These are phyloP conservation scores for Trichoderma lentiforme DNA, from an alignment of 2,329 filamentous ascomycete species.

Conservation along the genomic window DNA sequence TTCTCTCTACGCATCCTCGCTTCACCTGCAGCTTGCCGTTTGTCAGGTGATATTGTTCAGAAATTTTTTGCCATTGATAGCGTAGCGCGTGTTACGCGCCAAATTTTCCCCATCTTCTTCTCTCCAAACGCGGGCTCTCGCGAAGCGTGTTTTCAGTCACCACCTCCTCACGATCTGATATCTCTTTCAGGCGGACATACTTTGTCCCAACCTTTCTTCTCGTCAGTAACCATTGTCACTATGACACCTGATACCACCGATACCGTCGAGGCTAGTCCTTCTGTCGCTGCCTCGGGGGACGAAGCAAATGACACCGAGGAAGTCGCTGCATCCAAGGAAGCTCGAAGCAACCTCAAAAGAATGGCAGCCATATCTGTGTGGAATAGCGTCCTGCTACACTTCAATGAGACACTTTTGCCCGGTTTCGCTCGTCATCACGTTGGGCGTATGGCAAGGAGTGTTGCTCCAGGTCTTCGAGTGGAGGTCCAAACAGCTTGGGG, in stretches of 20 bases:
- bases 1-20: neutral
- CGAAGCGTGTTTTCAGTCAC: neutral
- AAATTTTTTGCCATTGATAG: neutral
- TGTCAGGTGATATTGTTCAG: neutral
- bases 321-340: neutral
- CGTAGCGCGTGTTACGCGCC: neutral
- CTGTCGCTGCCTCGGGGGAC: neutral
- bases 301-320: neutral
- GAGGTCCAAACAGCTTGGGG: neutral
- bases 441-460: neutral
- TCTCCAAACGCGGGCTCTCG: neutral
- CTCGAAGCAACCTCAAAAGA: neutral
- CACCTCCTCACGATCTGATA: neutral
- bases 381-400: neutral
- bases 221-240: neutral
- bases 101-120: neutral
- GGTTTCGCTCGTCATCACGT: neutral
- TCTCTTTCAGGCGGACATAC: neutral
- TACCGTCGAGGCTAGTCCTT: neutral
- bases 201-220: neutral
- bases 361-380: neutral
- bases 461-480: neutral
- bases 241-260: neutral
- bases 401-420: neutral
- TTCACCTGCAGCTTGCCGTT: neutral